Conservation (phyloP, 805 yeast species). For the Wickerhamomyces chambardii region DNA sequence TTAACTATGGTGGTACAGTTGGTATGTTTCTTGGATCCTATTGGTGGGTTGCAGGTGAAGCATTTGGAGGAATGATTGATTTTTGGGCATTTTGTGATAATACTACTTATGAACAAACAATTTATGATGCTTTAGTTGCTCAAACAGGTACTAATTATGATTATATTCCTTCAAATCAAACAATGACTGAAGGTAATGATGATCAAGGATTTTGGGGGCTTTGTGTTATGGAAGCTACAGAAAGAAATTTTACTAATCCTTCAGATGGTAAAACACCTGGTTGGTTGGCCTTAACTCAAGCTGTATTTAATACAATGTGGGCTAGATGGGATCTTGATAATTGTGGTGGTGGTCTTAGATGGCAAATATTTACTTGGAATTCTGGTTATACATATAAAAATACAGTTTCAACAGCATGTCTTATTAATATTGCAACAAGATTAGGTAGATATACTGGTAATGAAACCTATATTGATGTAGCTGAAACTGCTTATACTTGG, state of each 20-base stretch:
- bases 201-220: conserved; percentile 98
- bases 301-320: conserved; percentile 87
- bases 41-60: conserved; percentile 99
- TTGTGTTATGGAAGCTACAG: conserved; percentile 88
- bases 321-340: conserved; percentile 78
- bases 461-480: conserved; percentile 64
- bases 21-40: conserved; percentile 89
- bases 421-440: conserved; percentile 82
- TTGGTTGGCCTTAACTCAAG: conserved; percentile 83
- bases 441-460: conserved; percentile 78
- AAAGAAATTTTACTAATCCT: conserved; percentile 74
- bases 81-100: conserved; percentile 66
- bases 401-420: conserved; percentile 82
- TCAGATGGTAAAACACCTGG: conserved; percentile 41
- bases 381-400: conserved; percentile 92
- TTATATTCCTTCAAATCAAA: conserved; percentile 82
- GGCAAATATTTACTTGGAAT: conserved; percentile 96
- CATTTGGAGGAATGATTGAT: conserved; percentile 83
- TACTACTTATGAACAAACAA: conserved; percentile 48
- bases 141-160: conserved; percentile 72
- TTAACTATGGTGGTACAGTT: conserved; percentile 59
- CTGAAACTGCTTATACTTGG: conserved; percentile 78
- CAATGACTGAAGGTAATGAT: conserved; percentile 93
- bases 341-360: conserved; percentile 88
- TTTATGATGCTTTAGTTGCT: conserved; percentile 54